Percentiles rank a stretch among this genome's conserved stretches.
Conservation (phyloP, 352 stramenopile species). For the Blastocystis sp. region DNA sequence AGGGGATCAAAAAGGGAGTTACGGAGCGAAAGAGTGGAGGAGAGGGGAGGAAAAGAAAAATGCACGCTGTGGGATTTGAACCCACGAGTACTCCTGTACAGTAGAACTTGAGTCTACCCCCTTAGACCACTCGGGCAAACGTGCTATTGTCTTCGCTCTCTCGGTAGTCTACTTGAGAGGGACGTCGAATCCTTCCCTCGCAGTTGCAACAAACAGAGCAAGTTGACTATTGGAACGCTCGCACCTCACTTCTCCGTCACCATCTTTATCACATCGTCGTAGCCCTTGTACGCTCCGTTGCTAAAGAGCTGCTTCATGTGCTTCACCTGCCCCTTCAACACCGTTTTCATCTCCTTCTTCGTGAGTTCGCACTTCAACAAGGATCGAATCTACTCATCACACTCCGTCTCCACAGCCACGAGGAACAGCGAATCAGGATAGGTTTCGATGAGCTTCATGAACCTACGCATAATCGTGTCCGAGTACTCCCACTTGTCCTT, state of each 20-base stretch:
- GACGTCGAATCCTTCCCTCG: background rate
- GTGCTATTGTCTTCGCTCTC: background rate
- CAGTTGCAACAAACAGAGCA: constrained; percentile 38
- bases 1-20: background rate
- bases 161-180: background rate
- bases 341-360: constrained; percentile 1
- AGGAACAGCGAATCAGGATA: constrained; percentile 34
- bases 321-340: background rate
- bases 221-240: too few relatives aligned
- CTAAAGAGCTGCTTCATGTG: background rate
- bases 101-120: constrained; percentile 72
- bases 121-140: constrained; percentile 74
- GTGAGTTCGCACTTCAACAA: background rate
- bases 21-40: background rate
- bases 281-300: constrained; percentile 14
- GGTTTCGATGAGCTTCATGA: background rate
- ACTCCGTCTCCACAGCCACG: background rate
- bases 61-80: constrained; percentile 74
- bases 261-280: constrained; percentile 46
- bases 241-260: constrained; percentile 1
- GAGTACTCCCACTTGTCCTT: background rate
- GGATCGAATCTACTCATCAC: background rate
- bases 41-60: constrained; percentile 24
- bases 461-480: background rate
- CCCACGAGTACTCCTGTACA: constrained; percentile 73